These are phyloP conservation scores for Rehmannia glutinosa DNA, from an alignment of 257 asterid genomes.

Conservation along the genomic window DNA sequence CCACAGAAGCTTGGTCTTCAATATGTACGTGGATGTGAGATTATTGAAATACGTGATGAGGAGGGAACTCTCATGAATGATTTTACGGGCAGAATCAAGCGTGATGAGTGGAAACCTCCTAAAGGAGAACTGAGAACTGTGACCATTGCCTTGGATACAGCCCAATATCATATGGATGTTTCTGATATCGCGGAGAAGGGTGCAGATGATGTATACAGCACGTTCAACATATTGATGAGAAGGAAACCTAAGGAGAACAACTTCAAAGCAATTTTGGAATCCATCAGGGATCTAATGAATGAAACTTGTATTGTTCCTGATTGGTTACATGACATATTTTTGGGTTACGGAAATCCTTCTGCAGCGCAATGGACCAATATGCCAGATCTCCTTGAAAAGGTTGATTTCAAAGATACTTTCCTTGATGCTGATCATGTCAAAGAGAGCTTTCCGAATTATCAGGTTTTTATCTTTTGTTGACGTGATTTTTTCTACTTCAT, in stretches of 20 bases:
- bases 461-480: slow-evolving; percentile 42
- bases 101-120: slow-evolving; percentile 99
- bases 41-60: slow-evolving; percentile 92
- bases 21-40: slow-evolving; percentile 96
- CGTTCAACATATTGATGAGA: slow-evolving; percentile 92
- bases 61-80: slow-evolving; percentile 98
- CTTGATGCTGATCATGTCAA: slow-evolving; percentile 84
- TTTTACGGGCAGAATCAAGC: slow-evolving; percentile 91
- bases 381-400: slow-evolving; percentile 82
- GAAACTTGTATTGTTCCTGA: slow-evolving; percentile 98
- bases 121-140: slow-evolving; percentile 97
- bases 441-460: slow-evolving; percentile 78
- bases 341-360: slow-evolving; percentile 98
- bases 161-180: slow-evolving; percentile 99
- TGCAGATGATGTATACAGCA: slow-evolving; percentile 75
- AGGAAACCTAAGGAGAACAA: slow-evolving; percentile 98
- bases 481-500: slow-evolving; percentile 2
- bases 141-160: slow-evolving; percentile 89
- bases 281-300: slow-evolving; percentile 97
- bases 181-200: slow-evolving; percentile 92
- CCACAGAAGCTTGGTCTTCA: slow-evolving; percentile 95
- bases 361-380: slow-evolving; percentile 95
- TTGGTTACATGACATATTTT: slow-evolving; percentile 95
- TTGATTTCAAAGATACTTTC: slow-evolving; percentile 93
- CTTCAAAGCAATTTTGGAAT: slow-evolving; percentile 96